Base-by-base conservation (phyloP, 2,329 filamentous ascomycete genomes). In the Escovopsis sp. region DNA sequence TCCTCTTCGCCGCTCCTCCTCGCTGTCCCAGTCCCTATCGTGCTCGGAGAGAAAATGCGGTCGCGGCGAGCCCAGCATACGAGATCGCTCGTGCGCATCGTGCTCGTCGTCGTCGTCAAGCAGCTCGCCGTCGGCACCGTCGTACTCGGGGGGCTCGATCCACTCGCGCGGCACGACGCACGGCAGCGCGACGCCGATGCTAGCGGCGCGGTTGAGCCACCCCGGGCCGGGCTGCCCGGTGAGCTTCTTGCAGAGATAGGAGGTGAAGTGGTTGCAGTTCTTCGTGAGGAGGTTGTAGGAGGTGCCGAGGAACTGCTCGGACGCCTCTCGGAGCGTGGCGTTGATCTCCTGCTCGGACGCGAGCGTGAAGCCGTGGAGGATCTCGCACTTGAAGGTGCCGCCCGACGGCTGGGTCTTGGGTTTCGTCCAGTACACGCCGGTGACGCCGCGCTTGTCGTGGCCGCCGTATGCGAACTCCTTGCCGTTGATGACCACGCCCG, bases 221-320 rank as follows among this genome's bases (percentile, higher is more conserved):
- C 60, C 62, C 0, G 85, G 85, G 0, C 81, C 82, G 1, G 76
- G 65, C 37, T 74, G 71, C 6, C 79, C 76, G 2, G 83, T 89
- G 42, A 93, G 69, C 49, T 74, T 74, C 56, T 80, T 68, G 60
- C 82, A 87, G 14, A 93, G 70, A 52, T 81, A 76, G 15, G 76
- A 77, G 2, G 84, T 89, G 57, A 93, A 93, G 58, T 93, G 85
- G 58, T 93, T 93, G 70, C 85, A 93, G 60, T 93, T 93, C 51
- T 78, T 78, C 15, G 79, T 86, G 36, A 93, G 69, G 12, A 93
- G 72, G 53, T 91, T 89, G 61, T 93, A 91, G 12, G 73, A 72
- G 0, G 78, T 78, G 20, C 85, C 85, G 43, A 78, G 70, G 52
- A 91, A 93, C 50, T 79, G 71, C 35, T 81, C 72, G 1, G 80